phyloP scores from a whole-genome alignment of 1,139 yeast genomes.

The Magnusiomyces fungicola region DNA sequence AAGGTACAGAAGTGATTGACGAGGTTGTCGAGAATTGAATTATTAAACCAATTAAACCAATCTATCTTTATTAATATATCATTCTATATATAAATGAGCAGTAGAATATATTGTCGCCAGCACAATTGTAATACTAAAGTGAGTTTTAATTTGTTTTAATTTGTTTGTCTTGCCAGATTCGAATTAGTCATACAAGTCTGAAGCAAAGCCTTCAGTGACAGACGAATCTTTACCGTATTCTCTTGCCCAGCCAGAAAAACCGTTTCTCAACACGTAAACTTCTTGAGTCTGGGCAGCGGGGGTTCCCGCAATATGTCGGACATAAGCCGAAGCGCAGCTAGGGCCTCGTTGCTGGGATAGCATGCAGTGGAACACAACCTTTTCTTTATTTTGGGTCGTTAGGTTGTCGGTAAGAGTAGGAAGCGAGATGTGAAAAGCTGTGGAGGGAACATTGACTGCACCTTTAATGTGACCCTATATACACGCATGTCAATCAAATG shows the following conservation, averaged over 20 bases:
- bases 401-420: slow-evolving; percentile 36
- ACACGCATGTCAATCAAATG: background rate
- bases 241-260: slow-evolving; percentile 79
- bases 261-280: slow-evolving; percentile 73
- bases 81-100: no score
- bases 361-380: slow-evolving; percentile 84
- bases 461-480: slow-evolving; percentile 58
- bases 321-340: slow-evolving; percentile 61
- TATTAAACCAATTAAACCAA: no score
- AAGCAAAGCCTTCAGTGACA: slow-evolving; percentile 2
- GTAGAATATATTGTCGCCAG: no score
- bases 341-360: slow-evolving; percentile 90
- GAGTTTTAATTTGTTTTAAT: no score
- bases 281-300: slow-evolving; percentile 35
- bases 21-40: no score
- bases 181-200: background rate
- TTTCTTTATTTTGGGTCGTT: slow-evolving; percentile 36
- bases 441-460: slow-evolving; percentile 56
- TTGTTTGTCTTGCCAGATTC: no score
- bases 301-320: slow-evolving; percentile 36
- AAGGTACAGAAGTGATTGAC: no score
- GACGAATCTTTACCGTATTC: slow-evolving; percentile 45
- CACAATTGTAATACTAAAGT: no score
- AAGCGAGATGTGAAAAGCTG: slow-evolving; percentile 38
- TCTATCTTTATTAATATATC: no score